Evolutionary conservation across 352 stramenopile genomes (phyloP).

Genomic region (Phytophthora syringae): DNA sequence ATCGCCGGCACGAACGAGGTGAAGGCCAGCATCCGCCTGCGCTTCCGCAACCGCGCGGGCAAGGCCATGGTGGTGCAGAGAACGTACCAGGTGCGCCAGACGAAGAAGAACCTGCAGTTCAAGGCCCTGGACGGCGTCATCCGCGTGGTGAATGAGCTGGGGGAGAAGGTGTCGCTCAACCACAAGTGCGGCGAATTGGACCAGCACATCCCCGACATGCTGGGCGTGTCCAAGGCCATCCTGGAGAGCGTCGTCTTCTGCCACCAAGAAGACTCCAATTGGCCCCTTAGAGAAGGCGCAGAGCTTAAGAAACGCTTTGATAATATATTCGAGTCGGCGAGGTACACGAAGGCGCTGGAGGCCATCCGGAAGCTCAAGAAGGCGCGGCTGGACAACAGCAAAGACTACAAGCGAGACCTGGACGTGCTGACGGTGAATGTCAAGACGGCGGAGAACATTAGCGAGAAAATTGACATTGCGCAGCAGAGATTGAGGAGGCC

Average conservation of each 20-base stretch:
- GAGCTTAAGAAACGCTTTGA: constrained; percentile 99
- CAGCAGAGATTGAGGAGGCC: constrained; percentile 53
- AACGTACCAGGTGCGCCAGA: constrained; percentile 95
- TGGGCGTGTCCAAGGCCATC: constrained; percentile 98
- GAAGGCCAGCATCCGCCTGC: constrained; percentile 87
- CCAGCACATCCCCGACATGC: constrained; percentile 92
- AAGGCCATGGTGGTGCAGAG: constrained; percentile 93
- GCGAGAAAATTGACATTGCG: constrained; percentile 55
- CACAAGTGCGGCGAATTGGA: constrained; percentile 97
- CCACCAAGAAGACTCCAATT: constrained; percentile 98
- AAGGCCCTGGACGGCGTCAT: constrained; percentile 97
- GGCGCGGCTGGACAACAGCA: constrained; percentile 70
- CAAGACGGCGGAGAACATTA: constrained; percentile 60
- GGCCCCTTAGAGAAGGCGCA: constrained; percentile 95
- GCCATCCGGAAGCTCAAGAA: constrained; percentile 96
- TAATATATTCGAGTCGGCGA: constrained; percentile 99
- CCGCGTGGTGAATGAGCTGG: constrained; percentile 89
- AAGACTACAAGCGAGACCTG: constrained; percentile 95
- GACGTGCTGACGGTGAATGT: constrained; percentile 90
- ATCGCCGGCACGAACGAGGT: constrained; percentile 93
- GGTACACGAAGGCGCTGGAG: constrained; percentile 98
- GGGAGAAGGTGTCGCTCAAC: constrained; percentile 91
- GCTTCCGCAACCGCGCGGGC: constrained; percentile 93
- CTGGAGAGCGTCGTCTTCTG: constrained; percentile 99
- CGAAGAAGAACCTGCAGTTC: constrained; percentile 92